Conservation (phyloP, 2,329 filamentous ascomycete genomes). For the Beauveria sp. region DNA sequence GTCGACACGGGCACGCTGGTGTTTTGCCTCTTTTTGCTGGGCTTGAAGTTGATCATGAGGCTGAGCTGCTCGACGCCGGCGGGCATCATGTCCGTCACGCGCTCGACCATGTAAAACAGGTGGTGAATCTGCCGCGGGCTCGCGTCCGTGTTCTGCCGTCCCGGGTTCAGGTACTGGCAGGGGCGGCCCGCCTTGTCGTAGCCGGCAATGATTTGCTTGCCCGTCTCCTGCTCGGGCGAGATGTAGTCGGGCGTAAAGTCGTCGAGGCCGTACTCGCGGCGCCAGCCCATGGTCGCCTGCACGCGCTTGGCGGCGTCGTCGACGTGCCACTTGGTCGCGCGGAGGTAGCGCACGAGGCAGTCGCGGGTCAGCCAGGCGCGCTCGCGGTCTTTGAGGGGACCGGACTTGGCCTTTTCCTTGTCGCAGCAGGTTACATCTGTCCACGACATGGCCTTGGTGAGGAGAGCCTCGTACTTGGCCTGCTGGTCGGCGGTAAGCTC, state of each 20-base stretch:
- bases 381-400: conserved; percentile 69
- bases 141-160: conserved; percentile 84
- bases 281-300: conserved; percentile 75
- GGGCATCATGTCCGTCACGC: conserved; percentile 79
- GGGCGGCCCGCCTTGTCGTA: conserved; percentile 82
- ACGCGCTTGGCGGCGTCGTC: conserved; percentile 72
- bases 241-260: conserved; percentile 79
- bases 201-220: conserved; percentile 85
- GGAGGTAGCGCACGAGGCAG: conserved; percentile 85
- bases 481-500: conserved; percentile 69
- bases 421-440: conserved; percentile 50
- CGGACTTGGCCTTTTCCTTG: conserved; percentile 48
- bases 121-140: conserved; percentile 86
- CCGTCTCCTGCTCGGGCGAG: conserved; percentile 88
- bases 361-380: conserved; percentile 87
- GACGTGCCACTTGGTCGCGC: conserved; percentile 85
- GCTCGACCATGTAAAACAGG: conserved; percentile 91
- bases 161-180: conserved; percentile 84
- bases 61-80: conserved; percentile 80
- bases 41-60: conserved; percentile 86
- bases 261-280: conserved; percentile 80
- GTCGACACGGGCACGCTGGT: conserved; percentile 64
- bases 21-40: conserved; percentile 66
- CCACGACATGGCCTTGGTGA: conserved; percentile 65
- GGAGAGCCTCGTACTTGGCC: conserved; percentile 71